Base-by-base conservation (phyloP, 2,329 filamentous ascomycete species). In the Pseudogymnoascus sp. region DNA sequence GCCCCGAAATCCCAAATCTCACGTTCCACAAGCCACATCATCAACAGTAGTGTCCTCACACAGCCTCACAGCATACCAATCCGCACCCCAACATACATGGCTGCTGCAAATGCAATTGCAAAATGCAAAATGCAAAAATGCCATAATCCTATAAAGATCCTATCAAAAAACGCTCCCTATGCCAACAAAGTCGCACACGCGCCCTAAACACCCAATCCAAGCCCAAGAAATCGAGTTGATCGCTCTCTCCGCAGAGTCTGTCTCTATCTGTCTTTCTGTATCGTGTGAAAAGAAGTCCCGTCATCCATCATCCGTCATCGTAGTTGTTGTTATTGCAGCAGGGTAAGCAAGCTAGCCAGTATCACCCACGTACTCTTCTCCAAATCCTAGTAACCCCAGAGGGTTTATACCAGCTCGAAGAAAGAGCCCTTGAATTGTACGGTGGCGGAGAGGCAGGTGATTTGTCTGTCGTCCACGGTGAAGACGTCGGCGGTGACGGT, bases 401-500 rank as follows among this genome's bases (percentile, higher is more conserved):
- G 10, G 9, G 4, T 15, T 44, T 44, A 44, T 44, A 23, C 42
- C 9, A 42, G 9, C 6, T 42, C 38, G 3, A 42, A 42, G 19
- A 50, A 50, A 3, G 21, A 2, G 15, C 44, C 23, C 63, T 76
- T 77, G 73, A 95, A 93, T 50, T 77, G 73, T 64, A 95, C 85
- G 6, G 80, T 83, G 21, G 92, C 92, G 63, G 88, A 88, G 72
- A 99, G 81, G 78, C 95, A 99, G 65, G 93, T 96, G 67, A 99
- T 89, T 72, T 86, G 87, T 67, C 87, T 80, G 64, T 84, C 81
- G 61, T 96, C 87, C 65, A 80, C 82, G 68, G 85, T 91, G 77
- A 85, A 88, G 59, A 96, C 93, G 73, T 97, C 90, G 44, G 93
- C 95, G 40, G 88, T 78, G 37, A 99, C 95, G 17, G 84, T 89